phyloP scores from a whole-genome alignment of 192 early-diverging fungal species.

The Helicostylum pulchrum region DNA sequence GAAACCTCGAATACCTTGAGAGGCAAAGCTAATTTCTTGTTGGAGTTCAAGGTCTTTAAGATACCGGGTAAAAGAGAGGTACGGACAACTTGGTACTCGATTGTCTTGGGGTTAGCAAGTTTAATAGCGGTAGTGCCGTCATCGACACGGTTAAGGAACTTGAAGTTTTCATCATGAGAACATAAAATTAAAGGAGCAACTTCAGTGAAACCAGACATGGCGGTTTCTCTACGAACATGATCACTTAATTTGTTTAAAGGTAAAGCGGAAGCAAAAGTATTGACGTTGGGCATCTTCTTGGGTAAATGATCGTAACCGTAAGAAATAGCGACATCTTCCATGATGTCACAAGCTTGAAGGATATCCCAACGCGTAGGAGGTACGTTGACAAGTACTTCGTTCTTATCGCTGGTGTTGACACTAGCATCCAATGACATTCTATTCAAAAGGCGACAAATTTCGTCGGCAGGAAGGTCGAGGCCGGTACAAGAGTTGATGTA shows the following conservation, averaged over 20 bases:
- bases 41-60: conserved; percentile 86
- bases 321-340: conserved; percentile 97
- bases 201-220: conserved; percentile 91
- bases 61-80: conserved; percentile 89
- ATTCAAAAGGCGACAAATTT: conserved; percentile 72
- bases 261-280: conserved; percentile 83
- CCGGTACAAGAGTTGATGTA: conserved; percentile 92
- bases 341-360: conserved; percentile 95
- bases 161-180: conserved; percentile 97
- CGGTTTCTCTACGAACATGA: conserved; percentile 77
- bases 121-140: conserved; percentile 76
- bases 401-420: conserved; percentile 43
- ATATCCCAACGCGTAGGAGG: conserved; percentile 93
- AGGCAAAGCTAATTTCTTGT: conserved; percentile 87
- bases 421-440: conserved; percentile 85
- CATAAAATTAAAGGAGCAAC: conserved; percentile 93
- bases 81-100: conserved; percentile 91
- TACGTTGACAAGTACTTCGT: conserved; percentile 69
- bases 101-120: conserved; percentile 87
- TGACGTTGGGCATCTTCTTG: conserved; percentile 71
- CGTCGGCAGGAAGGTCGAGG: conserved; percentile 57
- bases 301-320: conserved; percentile 95
- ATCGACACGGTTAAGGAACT: conserved; percentile 80
- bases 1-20: conserved; percentile 96
- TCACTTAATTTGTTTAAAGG: conserved; percentile 94